phyloP scores from a whole-genome alignment of 1,139 yeast species.

The Candida sojae region DNA sequence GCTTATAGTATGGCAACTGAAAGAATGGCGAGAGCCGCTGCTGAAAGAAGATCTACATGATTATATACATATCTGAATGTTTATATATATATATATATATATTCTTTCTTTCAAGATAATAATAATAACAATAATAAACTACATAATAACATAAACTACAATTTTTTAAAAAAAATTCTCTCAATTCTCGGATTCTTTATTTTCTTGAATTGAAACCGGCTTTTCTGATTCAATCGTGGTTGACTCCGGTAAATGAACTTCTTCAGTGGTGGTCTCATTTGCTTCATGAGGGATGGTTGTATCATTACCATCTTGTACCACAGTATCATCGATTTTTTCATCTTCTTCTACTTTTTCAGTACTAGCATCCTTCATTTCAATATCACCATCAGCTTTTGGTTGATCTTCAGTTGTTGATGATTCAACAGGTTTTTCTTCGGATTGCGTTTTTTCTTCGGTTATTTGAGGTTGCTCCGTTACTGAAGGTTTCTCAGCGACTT shows the following conservation, averaged over 20 bases:
- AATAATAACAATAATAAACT: not conserved
- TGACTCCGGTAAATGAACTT: slow-evolving; percentile 17
- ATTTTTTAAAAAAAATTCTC: too few species aligned
- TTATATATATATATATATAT: slow-evolving; percentile 1
- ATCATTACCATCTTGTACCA: slow-evolving; percentile 41
- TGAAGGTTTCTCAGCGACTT: too few species aligned
- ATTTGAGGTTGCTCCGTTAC: slow-evolving; percentile 11
- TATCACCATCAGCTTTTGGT: slow-evolving; percentile 5
- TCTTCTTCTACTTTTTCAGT: slow-evolving; percentile 8
- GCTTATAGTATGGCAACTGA: slow-evolving; percentile 69
- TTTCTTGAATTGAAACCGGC: not conserved
- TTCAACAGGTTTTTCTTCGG: slow-evolving; percentile 4
- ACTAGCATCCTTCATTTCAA: slow-evolving; percentile 10
- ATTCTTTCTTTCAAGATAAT: not conserved
- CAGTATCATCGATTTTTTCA: slow-evolving; percentile 39
- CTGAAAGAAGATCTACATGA: slow-evolving; percentile 35
- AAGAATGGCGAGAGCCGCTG: slow-evolving; percentile 48
- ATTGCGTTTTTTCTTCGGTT: slow-evolving; percentile 13
- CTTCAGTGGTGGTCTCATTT: slow-evolving; percentile 47
- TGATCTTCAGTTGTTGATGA: not conserved
- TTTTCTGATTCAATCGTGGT: not conserved
- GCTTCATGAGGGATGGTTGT: slow-evolving; percentile 47
- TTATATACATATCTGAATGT: not conserved
- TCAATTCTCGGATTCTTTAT: not conserved
- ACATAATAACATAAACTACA: not conserved